phyloP scores from a whole-genome alignment of 306 rosid genomes.

The Acmispon strigosus region DNA sequence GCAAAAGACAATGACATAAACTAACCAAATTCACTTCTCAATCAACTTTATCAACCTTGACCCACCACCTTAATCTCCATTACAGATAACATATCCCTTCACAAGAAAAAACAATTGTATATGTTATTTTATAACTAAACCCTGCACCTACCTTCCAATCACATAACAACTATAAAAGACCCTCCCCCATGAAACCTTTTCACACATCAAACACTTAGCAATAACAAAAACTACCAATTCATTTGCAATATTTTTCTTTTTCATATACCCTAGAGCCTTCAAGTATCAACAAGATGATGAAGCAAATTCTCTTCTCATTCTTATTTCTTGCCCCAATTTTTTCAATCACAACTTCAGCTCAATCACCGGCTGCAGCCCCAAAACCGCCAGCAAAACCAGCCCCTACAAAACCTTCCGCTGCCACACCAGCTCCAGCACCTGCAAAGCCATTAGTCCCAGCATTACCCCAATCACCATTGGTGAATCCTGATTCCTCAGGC shows the following conservation, averaged over 20 bases:
- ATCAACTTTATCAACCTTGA: slow-evolving; percentile 19
- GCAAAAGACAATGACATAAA: slow-evolving; percentile 7
- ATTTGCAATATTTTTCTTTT: background rate
- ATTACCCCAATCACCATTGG: slow-evolving; percentile 23
- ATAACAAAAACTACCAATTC: background rate
- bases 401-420: slow-evolving; percentile 12
- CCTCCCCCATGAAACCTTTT: background rate
- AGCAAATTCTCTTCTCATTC: slow-evolving; percentile 24
- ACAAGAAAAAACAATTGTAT: slow-evolving; percentile 4
- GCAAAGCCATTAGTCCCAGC: slow-evolving; percentile 34
- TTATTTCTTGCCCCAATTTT: slow-evolving; percentile 11
- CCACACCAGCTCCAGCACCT: slow-evolving; percentile 25
- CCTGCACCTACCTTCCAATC: slow-evolving; percentile 18
- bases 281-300: slow-evolving; percentile 9
- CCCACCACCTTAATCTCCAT: slow-evolving; percentile 24
- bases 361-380: slow-evolving; percentile 42
- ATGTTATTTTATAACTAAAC: slow-evolving; percentile 19
- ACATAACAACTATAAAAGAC: slow-evolving; percentile 23
- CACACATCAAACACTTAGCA: slow-evolving; percentile 17
- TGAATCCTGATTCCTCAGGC: slow-evolving; percentile 19
- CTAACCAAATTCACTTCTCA: slow-evolving; percentile 19
- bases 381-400: slow-evolving; percentile 31
- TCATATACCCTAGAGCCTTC: background rate
- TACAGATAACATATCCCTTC: slow-evolving; percentile 17
- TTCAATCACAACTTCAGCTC: slow-evolving; percentile 26